Base-by-base conservation (phyloP, 2,329 filamentous ascomycete species). In the Aspergillus japonicus region DNA sequence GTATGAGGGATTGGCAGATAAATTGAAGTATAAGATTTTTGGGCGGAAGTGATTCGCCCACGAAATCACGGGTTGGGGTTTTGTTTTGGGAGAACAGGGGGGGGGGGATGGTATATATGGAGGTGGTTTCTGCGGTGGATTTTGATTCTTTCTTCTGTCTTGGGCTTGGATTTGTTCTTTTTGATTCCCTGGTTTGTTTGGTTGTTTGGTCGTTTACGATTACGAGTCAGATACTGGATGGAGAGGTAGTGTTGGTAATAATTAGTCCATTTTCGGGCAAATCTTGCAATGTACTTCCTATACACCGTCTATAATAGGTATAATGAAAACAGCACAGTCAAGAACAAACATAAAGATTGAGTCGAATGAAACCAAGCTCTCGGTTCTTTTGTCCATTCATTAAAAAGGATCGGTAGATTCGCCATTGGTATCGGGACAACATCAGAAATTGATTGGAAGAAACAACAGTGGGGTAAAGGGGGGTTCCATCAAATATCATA, bases 1-100 rank as follows among this genome's bases (percentile, higher is more conserved):
- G 47, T 72, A 76, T 54, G 71, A 75, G 53, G 77, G 80, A 2
- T 64, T 82, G 66, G 78, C 77, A 47, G 80, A 83, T 72, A 81
- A 78, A 68, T 67, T 82, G 71, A 83, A 83, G 75, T 51, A 75
- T 64, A 77, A 76, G 69, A 35, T 78, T 44, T 64, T 78, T 35
- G 74, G 74, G 44, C 67, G 50, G 57, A 62, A 61, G 50, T 63
- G 33, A 52, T 2, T 23, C 23, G 23, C 23, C 23, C 23, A 23
- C 23, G 3, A 23, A 23, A 23, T 23, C 23, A 23, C 23, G 2
- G 23, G 23, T 2, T 26, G n/a, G 24, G 2, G 14, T 29, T 50
- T 31, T n/a, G 3, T 7, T 7, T 47, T 26, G 11, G 6, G 35
- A 21, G 7, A 19, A 1, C 21, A 1, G 21, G 21, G 21, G 12